phyloP scores from a whole-genome alignment of 352 stramenopile species.

The Thalassiosira mediterranea region DNA sequence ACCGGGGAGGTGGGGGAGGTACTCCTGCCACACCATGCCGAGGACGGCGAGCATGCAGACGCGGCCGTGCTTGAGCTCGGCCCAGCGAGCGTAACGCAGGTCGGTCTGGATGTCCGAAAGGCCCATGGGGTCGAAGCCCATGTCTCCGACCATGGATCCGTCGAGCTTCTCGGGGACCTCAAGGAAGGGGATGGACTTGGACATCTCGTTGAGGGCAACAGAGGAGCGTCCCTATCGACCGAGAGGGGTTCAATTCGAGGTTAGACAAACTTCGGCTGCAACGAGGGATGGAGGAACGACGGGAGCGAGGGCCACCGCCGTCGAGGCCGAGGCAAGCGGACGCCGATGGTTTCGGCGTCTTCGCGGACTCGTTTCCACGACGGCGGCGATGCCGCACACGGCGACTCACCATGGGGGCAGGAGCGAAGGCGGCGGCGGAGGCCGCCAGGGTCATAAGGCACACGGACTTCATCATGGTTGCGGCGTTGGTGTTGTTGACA shows the following conservation, averaged over 20 bases:
- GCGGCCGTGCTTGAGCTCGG: no score
- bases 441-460: slow-evolving; percentile 36
- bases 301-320: no score
- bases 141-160: slow-evolving; percentile 79
- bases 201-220: slow-evolving; percentile 78
- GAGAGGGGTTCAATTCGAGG: not conserved
- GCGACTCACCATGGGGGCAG: slow-evolving; percentile 48
- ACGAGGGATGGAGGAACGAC: no score
- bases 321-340: no score
- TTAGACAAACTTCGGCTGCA: no score
- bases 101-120: slow-evolving; percentile 85
- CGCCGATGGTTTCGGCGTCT: no score
- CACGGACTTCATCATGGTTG: slow-evolving; percentile 54
- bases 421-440: slow-evolving; percentile 49
- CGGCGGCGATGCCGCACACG: no score
- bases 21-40: slow-evolving; percentile 82
- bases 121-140: slow-evolving; percentile 84
- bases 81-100: slow-evolving; percentile 83
- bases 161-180: slow-evolving; percentile 82
- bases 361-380: no score
- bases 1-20: slow-evolving; percentile 72
- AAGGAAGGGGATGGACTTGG: slow-evolving; percentile 81
- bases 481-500: not conserved
- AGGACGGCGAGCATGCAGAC: slow-evolving; percentile 78
- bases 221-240: slow-evolving; percentile 45